phyloP scores from a whole-genome alignment of 306 rosid genomes.

The Calophaca sinica region DNA sequence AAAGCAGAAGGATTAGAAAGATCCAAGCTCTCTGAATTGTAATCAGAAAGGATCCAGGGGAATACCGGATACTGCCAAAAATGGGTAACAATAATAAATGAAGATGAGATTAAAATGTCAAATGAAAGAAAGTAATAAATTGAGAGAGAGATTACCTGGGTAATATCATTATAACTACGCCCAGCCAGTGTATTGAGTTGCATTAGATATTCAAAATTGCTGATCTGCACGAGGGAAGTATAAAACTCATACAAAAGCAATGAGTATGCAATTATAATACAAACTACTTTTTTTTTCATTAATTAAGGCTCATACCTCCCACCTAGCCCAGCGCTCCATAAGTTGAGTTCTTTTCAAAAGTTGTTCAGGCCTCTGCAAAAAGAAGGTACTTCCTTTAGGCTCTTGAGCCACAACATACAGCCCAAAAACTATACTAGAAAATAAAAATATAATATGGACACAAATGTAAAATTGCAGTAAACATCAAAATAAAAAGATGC shows the following conservation, averaged over 20 bases:
- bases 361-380: slow-evolving; percentile 94
- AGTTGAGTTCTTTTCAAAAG: slow-evolving; percentile 96
- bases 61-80: slow-evolving; percentile 94
- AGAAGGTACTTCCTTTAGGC: slow-evolving; percentile 41
- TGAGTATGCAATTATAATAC: slow-evolving; percentile 31
- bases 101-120: slow-evolving; percentile 35
- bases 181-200: slow-evolving; percentile 99
- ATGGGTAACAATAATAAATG: slow-evolving; percentile 34
- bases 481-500: slow-evolving; percentile 7
- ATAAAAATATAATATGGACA: slow-evolving; percentile 23
- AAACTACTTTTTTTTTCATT: slow-evolving; percentile 21
- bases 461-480: slow-evolving; percentile 14
- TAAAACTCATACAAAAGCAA: slow-evolving; percentile 28
- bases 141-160: slow-evolving; percentile 70
- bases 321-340: slow-evolving; percentile 98
- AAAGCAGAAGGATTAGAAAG: slow-evolving; percentile 83
- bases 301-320: slow-evolving; percentile 81
- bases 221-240: slow-evolving; percentile 70
- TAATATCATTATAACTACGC: slow-evolving; percentile 95
- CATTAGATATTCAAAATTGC: slow-evolving; percentile 98
- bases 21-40: slow-evolving; percentile 86
- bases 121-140: slow-evolving; percentile 32
- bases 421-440: slow-evolving; percentile 8
- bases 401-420: slow-evolving; percentile 36
- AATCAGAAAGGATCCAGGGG: slow-evolving; percentile 98